Evolutionary conservation across 2,329 filamentous ascomycete species (phyloP).

Genomic region (Aspergillus costaricaensis): DNA sequence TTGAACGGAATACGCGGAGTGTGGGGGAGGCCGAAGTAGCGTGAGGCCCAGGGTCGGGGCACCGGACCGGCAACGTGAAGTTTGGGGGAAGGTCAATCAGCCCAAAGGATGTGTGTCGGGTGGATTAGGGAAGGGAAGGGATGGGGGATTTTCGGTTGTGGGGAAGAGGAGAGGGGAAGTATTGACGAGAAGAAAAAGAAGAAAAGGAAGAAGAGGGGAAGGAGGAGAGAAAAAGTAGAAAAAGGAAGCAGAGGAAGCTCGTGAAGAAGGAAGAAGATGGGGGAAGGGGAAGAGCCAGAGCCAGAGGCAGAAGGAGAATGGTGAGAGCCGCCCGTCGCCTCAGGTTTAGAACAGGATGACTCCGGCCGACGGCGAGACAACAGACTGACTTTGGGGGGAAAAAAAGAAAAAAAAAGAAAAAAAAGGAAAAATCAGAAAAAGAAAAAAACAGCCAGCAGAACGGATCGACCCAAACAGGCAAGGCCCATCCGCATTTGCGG

Average conservation of each 20-base stretch:
- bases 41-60: slow-evolving; percentile 30
- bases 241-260: slow-evolving; percentile 16
- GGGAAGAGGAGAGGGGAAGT: slow-evolving; percentile 19
- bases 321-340: not conserved
- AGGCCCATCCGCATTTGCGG: slow-evolving; percentile 14
- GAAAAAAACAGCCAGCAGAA: too few relatives aligned
- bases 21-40: slow-evolving; percentile 35
- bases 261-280: slow-evolving; percentile 21
- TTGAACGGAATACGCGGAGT: slow-evolving; percentile 33
- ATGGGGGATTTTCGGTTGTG: not conserved
- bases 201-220: slow-evolving; percentile 12
- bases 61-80: slow-evolving; percentile 32
- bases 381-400: not conserved
- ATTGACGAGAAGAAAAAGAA: slow-evolving; percentile 7
- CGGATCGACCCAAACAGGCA: slow-evolving; percentile 3
- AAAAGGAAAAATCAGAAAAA: too few relatives aligned
- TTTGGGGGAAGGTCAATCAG: not conserved
- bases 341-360: slow-evolving; percentile 8
- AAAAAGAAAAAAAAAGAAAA: too few relatives aligned
- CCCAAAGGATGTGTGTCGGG: slow-evolving; percentile 1
- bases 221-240: slow-evolving; percentile 11
- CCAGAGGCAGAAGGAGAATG: slow-evolving; percentile 27
- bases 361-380: not conserved
- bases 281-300: slow-evolving; percentile 14
- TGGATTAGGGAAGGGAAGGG: not conserved